Evolutionary conservation across 2,329 filamentous ascomycete genomes (phyloP).

Genomic region (Akanthomyces uredinophilus): DNA sequence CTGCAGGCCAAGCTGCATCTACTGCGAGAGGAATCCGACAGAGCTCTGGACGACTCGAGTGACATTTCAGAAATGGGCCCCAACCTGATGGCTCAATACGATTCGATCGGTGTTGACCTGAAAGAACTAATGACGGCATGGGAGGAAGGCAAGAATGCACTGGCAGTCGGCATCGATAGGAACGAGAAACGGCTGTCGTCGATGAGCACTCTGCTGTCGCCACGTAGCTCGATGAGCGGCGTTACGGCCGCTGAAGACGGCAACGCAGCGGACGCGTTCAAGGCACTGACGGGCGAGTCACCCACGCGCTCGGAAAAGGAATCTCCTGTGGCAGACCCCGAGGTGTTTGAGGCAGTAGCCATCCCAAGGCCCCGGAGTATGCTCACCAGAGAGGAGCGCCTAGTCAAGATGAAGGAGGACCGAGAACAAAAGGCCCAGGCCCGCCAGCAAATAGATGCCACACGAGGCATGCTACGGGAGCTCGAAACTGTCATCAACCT

Average conservation of each 20-base stretch:
- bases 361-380: conserved; percentile 62
- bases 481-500: conserved; percentile 80
- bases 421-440: conserved; percentile 66
- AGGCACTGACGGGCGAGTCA: conserved; percentile 69
- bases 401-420: conserved; percentile 83
- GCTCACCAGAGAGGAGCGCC: conserved; percentile 79
- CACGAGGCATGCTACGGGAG: conserved; percentile 85
- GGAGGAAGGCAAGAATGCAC: conserved; percentile 79
- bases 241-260: conserved; percentile 57
- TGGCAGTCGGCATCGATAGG: conserved; percentile 76
- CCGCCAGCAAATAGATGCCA: conserved; percentile 73
- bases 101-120: conserved; percentile 86
- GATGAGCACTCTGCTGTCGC: conserved; percentile 55
- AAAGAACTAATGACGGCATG: conserved; percentile 75
- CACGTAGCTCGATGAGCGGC: conserved; percentile 60
- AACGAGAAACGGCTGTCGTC: conserved; percentile 67
- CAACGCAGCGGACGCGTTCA: conserved; percentile 58
- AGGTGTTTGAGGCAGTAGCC: conserved; percentile 89
- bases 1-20: conserved; percentile 94
- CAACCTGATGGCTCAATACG: conserved; percentile 82
- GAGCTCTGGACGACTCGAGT: conserved; percentile 66
- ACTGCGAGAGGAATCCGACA: conserved; percentile 82
- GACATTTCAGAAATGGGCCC: conserved; percentile 72
- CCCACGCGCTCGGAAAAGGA: conserved; percentile 47
- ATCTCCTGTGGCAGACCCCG: conserved; percentile 60